Base-by-base conservation (phyloP, 23 red algal genomes). In the Gracilaria gracilis region DNA sequence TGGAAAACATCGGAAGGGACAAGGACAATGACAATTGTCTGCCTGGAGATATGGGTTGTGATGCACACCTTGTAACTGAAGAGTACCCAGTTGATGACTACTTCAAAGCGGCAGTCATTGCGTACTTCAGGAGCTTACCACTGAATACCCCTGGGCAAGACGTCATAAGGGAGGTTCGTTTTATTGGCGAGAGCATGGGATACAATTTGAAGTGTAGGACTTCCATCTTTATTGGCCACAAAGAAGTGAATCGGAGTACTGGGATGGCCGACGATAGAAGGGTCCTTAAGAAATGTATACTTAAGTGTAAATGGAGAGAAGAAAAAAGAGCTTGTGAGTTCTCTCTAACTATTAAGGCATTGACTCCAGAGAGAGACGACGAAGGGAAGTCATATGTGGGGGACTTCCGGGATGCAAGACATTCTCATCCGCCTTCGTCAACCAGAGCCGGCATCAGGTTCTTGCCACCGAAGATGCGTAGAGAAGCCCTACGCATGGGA, bases 51-150 rank as follows among this genome's bases (percentile, higher is more conserved):
- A n/a, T n/a, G n/a, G n/a, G n/a, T n/a, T n/a, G n/a, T n/a, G n/a
- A n/a, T n/a, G n/a, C n/a, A n/a, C n/a, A n/a, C n/a, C n/a, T n/a
- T n/a, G n/a, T n/a, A 66, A 66, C 7, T 15, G 61, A 29, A 7
- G 61, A 66, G 61, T 9, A 9, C n/a, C n/a, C n/a, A n/a, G 17
- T 70, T 1, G 65, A 70, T 70, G 4, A 35, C 35, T 70, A 33
- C 14, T 70, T 70, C 34, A 70, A 34, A 19, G 65, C 35, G 65
- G 17, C 28, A 4, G 65, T 70, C 17, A 70, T 70, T 25, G 65
- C 65, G 3, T 70, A 70, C 65, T 70, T 70, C 34, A 25, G 17
- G 17, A 70, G 65, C 24, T 38, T 70, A 34, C 65, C 65, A 28
- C 9, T 35, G 9, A 33, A 70, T 70, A 4, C 27, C 9, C 65